phyloP scores from a whole-genome alignment of 768 basidiomycete species.

The Amanita pseudoporphyria region DNA sequence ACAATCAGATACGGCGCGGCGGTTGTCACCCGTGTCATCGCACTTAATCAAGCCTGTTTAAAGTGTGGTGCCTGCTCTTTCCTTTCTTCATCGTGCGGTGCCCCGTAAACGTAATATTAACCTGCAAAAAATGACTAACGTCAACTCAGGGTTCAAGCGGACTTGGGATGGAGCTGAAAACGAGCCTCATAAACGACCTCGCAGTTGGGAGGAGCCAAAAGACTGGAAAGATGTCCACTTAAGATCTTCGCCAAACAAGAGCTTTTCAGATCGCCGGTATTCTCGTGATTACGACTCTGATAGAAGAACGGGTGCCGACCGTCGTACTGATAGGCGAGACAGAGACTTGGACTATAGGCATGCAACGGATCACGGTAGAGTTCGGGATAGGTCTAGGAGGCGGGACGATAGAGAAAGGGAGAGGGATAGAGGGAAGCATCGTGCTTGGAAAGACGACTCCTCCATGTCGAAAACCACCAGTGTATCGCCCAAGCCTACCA shows the following conservation, averaged over 20 bases:
- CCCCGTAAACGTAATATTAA: slow-evolving; percentile 51
- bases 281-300: slow-evolving; percentile 18
- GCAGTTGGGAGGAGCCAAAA: slow-evolving; percentile 44
- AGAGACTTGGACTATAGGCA: slow-evolving; percentile 20
- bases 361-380: slow-evolving; percentile 11
- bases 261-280: slow-evolving; percentile 21
- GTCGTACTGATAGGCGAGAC: slow-evolving; percentile 27
- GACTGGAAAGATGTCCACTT: slow-evolving; percentile 68
- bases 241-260: slow-evolving; percentile 25
- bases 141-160: slow-evolving; percentile 78
- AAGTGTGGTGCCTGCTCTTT: slow-evolving; percentile 9
- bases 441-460: slow-evolving; percentile 19
- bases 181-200: slow-evolving; percentile 44
- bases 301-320: slow-evolving; percentile 19
- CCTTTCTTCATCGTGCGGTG: slow-evolving; percentile 66
- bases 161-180: slow-evolving; percentile 51
- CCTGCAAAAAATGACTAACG: slow-evolving; percentile 62
- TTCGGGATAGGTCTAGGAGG: slow-evolving; percentile 10
- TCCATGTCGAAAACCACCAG: slow-evolving; percentile 14
- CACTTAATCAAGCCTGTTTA: neutral
- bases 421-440: slow-evolving; percentile 15
- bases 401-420: slow-evolving; percentile 16
- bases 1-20: too few relatives aligned
- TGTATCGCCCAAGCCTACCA: slow-evolving; percentile 15
- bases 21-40: too few relatives aligned